Evolutionary conservation across 768 basidiomycete species (phyloP).

Genomic region (Solioccasus polychromus): DNA sequence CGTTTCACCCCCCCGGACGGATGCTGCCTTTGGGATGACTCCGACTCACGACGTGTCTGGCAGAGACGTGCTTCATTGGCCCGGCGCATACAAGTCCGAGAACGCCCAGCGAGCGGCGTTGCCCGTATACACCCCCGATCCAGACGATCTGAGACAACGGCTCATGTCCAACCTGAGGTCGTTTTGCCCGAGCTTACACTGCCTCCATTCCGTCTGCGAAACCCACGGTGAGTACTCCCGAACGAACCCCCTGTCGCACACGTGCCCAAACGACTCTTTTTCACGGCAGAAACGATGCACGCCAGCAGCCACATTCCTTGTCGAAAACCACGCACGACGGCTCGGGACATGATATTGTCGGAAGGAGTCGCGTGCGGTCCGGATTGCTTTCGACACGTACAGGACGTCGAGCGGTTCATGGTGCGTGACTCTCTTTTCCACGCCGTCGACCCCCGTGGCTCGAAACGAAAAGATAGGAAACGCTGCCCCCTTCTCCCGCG

Average conservation of each 20-base stretch:
- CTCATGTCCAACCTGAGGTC: conserved; percentile 30
- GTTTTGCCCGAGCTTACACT: conserved; percentile 49
- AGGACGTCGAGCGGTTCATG: conserved; percentile 23
- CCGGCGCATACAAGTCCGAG: conserved; percentile 16
- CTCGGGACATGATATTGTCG: conserved; percentile 23
- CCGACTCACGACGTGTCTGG: neutral
- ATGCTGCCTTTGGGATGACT: too few relatives aligned
- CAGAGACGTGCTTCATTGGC: conserved; percentile 43
- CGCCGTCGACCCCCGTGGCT: too few relatives aligned
- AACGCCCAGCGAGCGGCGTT: neutral
- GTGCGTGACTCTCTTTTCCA: too few relatives aligned
- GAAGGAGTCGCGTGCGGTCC: conserved; percentile 30
- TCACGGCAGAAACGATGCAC: conserved; percentile 3
- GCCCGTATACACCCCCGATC: conserved; percentile 12
- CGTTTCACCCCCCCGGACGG: too few relatives aligned
- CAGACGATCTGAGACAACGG: conserved; percentile 30
- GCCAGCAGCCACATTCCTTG: conserved; percentile 13
- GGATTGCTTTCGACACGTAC: conserved; percentile 30
- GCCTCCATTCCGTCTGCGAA: conserved; percentile 39
- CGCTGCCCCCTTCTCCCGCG: conserved; percentile 17
- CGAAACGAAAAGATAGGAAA: conserved; percentile 13
- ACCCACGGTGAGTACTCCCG: conserved; percentile 40
- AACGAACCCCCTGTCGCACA: too few relatives aligned
- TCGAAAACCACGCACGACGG: conserved; percentile 22
- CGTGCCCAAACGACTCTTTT: too few relatives aligned